A percentile compares a stretch with the other conserved stretches of the same genome.
These are phyloP conservation scores for Xanthoconium stramineum DNA, from an alignment of 768 basidiomycete genomes.

Conservation along the genomic window DNA sequence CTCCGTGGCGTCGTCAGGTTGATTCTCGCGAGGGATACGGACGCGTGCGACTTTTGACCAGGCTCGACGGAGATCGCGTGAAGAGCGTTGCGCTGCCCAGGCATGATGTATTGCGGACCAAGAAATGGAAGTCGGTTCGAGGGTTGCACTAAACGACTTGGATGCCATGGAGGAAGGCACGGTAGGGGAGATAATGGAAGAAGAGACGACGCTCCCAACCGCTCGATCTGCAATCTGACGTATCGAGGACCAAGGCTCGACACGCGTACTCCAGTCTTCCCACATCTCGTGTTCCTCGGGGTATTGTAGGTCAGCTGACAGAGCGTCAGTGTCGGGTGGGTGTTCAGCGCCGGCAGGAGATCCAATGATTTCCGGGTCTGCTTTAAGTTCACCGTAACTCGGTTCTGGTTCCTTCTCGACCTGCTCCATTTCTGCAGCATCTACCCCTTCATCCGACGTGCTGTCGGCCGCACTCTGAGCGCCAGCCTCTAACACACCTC, in stretches of 20 bases:
- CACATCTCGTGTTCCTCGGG: conserved; percentile 38
- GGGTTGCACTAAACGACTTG: conserved; percentile 12
- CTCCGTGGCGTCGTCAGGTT: conserved; percentile 32
- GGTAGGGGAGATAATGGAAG: conserved; percentile 13
- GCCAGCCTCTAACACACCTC: conserved; percentile 53
- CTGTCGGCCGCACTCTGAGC: background rate
- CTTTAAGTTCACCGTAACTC: conserved; percentile 15
- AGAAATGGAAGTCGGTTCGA: conserved; percentile 55
- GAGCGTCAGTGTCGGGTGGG: background rate
- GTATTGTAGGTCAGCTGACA: conserved; percentile 3
- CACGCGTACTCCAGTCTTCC: conserved; percentile 64
- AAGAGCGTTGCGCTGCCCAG: conserved; percentile 57
- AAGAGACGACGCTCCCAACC: conserved; percentile 58
- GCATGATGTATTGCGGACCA: conserved; percentile 67
- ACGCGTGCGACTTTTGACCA: conserved; percentile 56
- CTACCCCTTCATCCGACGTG: background rate
- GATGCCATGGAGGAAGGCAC: conserved; percentile 15
- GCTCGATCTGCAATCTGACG: conserved; percentile 74
- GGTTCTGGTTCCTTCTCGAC: conserved; percentile 1
- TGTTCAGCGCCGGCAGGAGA: conserved; percentile 15
- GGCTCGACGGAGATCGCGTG: conserved; percentile 49
- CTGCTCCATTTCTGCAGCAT: conserved; percentile 4
- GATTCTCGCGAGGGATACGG: conserved; percentile 34
- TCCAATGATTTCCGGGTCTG: conserved; percentile 13
- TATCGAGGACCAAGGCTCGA: conserved; percentile 70